Evolutionary conservation across 2,329 filamentous ascomycete genomes (phyloP).

Genomic region (Aureobasidium sp.): DNA sequence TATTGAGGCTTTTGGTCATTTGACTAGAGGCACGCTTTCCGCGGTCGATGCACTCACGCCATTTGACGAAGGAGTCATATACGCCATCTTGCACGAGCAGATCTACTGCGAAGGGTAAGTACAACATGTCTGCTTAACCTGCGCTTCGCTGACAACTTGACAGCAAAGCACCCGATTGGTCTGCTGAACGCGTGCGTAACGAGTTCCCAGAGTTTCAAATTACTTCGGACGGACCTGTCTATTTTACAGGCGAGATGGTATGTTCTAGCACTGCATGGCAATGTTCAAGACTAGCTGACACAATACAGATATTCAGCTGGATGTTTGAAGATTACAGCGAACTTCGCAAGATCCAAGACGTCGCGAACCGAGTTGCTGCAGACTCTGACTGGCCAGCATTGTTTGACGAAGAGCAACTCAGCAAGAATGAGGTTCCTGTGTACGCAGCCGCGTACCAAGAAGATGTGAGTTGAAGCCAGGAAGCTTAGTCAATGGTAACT

Average conservation of each 20-base stretch:
- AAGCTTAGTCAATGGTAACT: neutral
- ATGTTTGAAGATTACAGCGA: slow-evolving; percentile 78
- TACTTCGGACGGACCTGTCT: slow-evolving; percentile 49
- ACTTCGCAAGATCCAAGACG: slow-evolving; percentile 59
- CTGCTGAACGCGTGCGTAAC: slow-evolving; percentile 59
- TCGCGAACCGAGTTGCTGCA: slow-evolving; percentile 63
- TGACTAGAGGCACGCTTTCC: slow-evolving; percentile 65
- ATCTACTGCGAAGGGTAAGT: slow-evolving; percentile 69
- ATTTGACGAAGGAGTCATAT: slow-evolving; percentile 74
- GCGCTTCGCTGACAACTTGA: neutral
- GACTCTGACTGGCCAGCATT: slow-evolving; percentile 65
- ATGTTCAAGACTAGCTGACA: neutral
- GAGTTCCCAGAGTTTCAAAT: slow-evolving; percentile 42
- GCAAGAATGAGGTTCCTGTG: slow-evolving; percentile 72
- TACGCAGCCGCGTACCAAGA: slow-evolving; percentile 79
- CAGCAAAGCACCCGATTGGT: slow-evolving; percentile 60
- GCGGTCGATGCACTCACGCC: slow-evolving; percentile 59
- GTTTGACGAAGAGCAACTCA: slow-evolving; percentile 68
- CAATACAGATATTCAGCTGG: slow-evolving; percentile 60
- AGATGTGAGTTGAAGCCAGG: slow-evolving; percentile 10
- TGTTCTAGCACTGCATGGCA: neutral
- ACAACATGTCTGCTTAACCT: too few species aligned
- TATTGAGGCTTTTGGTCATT: slow-evolving; percentile 65
- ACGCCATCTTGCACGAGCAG: slow-evolving; percentile 79
- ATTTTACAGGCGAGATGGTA: slow-evolving; percentile 85